Percentiles rank a stretch among this genome's conserved stretches.
Evolutionary conservation across 345 rosid genomes (phyloP).

Genomic region (Melastoma malabathricum): DNA sequence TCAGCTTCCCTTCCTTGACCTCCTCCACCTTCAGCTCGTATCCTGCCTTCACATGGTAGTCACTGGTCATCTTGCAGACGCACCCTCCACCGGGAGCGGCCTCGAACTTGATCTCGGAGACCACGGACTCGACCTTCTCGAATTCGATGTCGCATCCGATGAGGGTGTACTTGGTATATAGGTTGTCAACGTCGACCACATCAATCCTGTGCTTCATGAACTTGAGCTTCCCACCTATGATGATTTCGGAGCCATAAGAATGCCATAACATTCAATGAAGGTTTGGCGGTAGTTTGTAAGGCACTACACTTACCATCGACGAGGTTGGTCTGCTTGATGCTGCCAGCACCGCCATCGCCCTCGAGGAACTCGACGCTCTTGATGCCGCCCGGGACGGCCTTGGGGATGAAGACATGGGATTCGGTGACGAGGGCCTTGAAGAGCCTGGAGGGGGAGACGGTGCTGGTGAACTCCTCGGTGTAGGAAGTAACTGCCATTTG

Average conservation of each 20-base stretch:
- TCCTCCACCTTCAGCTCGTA: slow-evolving; percentile 14
- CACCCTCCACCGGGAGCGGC: slow-evolving; percentile 12
- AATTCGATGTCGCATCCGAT: slow-evolving; percentile 15
- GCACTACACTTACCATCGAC: slow-evolving; percentile 1
- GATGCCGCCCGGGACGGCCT: background rate
- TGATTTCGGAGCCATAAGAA: background rate
- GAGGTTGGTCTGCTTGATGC: slow-evolving; percentile 1
- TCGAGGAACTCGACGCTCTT: background rate
- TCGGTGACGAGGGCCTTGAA: slow-evolving; percentile 4
- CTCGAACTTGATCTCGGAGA: slow-evolving; percentile 15
- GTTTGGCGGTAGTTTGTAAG: too few relatives aligned
- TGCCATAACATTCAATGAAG: too few relatives aligned
- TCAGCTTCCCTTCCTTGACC: slow-evolving; percentile 10
- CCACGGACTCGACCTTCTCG: slow-evolving; percentile 13
- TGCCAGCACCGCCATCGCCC: slow-evolving; percentile 6
- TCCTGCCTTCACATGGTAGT: slow-evolving; percentile 9
- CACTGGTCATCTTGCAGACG: slow-evolving; percentile 12
- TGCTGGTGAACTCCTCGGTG: background rate
- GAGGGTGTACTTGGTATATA: slow-evolving; percentile 12
- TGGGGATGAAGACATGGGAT: background rate
- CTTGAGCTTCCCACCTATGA: background rate
- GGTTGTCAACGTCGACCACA: slow-evolving; percentile 13
- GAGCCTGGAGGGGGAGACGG: background rate
- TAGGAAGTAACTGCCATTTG: background rate
- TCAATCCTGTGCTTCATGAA: slow-evolving; percentile 20